Base-by-base conservation (phyloP, 345 rosid genomes). In the Lepidium africanum region DNA sequence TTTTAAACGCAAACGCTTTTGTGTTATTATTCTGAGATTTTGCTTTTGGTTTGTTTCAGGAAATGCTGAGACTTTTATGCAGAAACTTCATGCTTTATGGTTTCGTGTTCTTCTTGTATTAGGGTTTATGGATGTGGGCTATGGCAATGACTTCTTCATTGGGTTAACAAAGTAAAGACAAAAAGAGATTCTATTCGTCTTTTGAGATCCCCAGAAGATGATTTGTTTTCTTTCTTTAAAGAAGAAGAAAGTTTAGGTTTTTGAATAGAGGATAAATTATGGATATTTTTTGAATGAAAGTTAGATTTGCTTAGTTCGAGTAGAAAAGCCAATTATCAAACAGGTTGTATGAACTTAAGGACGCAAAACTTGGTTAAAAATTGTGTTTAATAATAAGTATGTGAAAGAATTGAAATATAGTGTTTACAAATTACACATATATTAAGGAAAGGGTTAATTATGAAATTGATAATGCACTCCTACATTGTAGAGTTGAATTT, bases 141-240 rank as follows among this genome's bases (percentile, higher is more conserved):
- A 78, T 17, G 80, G 76, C 35, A 78, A 83, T 80, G 89, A 87
- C 65, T 90, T 90, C 81, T 90, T 85, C 84, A 56, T 59, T n/a
- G 84, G 89, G 62, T 79, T 87, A 77, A 76, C 66, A 0, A 69
- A 63, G 37, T 69, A 42, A 63, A 55, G 53, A 67, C 53, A 56
- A 32, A 14, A 56, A 25, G 35, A 10, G 8, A 50, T 50, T 19
- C 45, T 9, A 15, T 19, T 33, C 19, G 27, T 35, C 43, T 12
- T 47, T 40, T 53, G 39, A 14, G 39, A 33, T 53, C n/a, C 21
- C 47, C 11, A 35, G 53, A n/a, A 37, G 50, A 56, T 68, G 56
- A 59, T 50, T 39, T 69, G 59, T 25, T 17, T 17, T 42, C 9
- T 47, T 30, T 27, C 2, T 2, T 4, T 27, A 27, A 27, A 35